These are phyloP conservation scores for Botrytis fabae DNA, from an alignment of 2,329 filamentous ascomycete species.

Conservation along the genomic window DNA sequence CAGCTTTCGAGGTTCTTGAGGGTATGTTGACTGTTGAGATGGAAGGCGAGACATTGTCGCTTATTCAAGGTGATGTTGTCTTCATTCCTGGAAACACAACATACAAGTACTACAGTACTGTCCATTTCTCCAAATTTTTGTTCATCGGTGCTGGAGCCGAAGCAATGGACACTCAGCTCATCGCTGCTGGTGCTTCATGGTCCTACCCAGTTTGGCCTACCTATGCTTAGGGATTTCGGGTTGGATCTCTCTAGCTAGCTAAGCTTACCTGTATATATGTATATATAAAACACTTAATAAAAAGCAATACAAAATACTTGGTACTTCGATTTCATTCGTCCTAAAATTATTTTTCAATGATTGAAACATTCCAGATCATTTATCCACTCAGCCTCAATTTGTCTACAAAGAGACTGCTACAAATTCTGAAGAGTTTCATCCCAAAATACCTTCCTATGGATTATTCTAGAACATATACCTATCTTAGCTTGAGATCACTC, in stretches of 20 bases:
- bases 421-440: neutral
- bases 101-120: constrained; percentile 42
- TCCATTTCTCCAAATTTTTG: constrained; percentile 32
- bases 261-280: neutral
- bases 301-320: neutral
- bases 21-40: constrained; percentile 43
- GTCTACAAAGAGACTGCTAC: neutral
- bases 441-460: neutral
- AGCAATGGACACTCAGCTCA: constrained; percentile 30
- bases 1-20: constrained; percentile 45
- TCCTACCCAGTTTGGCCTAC: constrained; percentile 30
- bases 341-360: neutral
- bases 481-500: neutral
- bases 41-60: constrained; percentile 38
- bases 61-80: constrained; percentile 43
- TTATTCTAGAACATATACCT: neutral
- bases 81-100: constrained; percentile 42
- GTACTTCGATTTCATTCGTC: neutral
- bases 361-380: neutral
- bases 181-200: constrained; percentile 26
- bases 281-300: neutral
- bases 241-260: neutral
- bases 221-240: constrained; percentile 8
- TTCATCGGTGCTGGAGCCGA: constrained; percentile 27
- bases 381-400: neutral